Evolutionary conservation across 495 filamentous ascomycete species (phyloP).

Genomic region (Penicillium alfredii): DNA sequence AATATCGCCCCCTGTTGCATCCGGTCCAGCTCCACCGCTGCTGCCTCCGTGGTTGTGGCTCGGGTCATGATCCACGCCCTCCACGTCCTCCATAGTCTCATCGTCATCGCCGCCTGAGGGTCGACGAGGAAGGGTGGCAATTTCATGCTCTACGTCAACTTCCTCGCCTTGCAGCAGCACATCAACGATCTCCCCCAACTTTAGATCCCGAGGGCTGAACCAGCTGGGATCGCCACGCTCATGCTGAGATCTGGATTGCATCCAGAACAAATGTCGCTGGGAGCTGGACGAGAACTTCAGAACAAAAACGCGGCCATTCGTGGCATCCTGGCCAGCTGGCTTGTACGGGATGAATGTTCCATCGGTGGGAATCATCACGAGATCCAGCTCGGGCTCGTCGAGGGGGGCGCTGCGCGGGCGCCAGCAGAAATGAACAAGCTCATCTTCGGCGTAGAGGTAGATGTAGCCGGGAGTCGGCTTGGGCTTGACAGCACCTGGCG

Average conservation of each 20-base stretch:
- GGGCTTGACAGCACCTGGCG: constrained; percentile 62
- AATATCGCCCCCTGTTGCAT: constrained; percentile 82
- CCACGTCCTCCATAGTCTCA: constrained; percentile 79
- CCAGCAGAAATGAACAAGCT: constrained; percentile 97
- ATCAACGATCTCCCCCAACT: constrained; percentile 81
- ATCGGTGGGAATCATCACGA: constrained; percentile 88
- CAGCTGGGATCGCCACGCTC: constrained; percentile 63
- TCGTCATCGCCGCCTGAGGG: constrained; percentile 56
- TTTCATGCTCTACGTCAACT: constrained; percentile 74
- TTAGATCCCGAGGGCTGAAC: constrained; percentile 75
- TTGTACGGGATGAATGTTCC: constrained; percentile 78
- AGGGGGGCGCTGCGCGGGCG: constrained; percentile 58
- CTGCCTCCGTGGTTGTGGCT: constrained; percentile 53
- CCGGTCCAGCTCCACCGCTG: constrained; percentile 74
- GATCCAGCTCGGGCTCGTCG: constrained; percentile 68
- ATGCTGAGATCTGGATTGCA: constrained; percentile 83
- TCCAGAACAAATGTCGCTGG: constrained; percentile 88
- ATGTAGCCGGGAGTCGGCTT: constrained; percentile 74
- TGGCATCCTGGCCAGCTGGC: constrained; percentile 52
- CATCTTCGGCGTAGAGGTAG: constrained; percentile 92
- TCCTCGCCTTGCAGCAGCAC: constrained; percentile 79
- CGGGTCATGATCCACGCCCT: constrained; percentile 53
- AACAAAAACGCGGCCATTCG: constrained; percentile 85
- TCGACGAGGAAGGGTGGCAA: constrained; percentile 53
- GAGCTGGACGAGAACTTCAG: constrained; percentile 95